These are phyloP conservation scores for Moesziomyces globuligerus DNA, from an alignment of 1,284 basidiomycete species.

Conservation along the genomic window DNA sequence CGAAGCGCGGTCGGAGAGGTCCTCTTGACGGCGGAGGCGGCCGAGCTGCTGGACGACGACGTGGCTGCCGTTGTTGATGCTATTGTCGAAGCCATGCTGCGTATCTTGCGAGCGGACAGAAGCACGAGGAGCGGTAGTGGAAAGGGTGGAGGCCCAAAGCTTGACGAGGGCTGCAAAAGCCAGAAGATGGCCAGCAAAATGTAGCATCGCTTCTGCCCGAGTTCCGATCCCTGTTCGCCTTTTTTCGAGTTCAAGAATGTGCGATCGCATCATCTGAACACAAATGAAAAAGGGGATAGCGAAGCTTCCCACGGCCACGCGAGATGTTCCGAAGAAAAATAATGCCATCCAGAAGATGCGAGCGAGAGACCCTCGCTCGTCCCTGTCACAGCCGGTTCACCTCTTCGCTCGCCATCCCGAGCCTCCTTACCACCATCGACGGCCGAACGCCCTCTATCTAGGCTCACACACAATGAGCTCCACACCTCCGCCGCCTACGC, in stretches of 20 bases:
- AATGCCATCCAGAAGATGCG: not conserved
- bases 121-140: not conserved
- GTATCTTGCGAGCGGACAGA: not conserved
- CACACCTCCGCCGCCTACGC: constrained; percentile 12
- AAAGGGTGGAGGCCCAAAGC: not conserved
- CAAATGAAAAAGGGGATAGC: too few species aligned
- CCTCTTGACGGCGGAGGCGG: constrained; percentile 5
- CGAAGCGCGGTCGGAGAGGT: constrained; percentile 38
- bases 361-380: too few species aligned
- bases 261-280: too few species aligned
- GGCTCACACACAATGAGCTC: constrained; percentile 27
- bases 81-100: not conserved
- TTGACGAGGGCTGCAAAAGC: not conserved
- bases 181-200: not conserved
- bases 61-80: constrained; percentile 3
- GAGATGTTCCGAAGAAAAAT: constrained; percentile 18
- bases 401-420: constrained; percentile 2
- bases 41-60: not conserved
- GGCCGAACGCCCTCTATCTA: too few species aligned
- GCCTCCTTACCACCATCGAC: constrained; percentile 8
- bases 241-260: too few species aligned
- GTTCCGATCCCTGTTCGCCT: constrained; percentile 3
- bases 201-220: not conserved
- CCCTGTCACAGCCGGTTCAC: too few species aligned
- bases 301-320: constrained; percentile 1